Conservation (phyloP, 2,329 filamentous ascomycete genomes). For the Colletotrichum sp. region DNA sequence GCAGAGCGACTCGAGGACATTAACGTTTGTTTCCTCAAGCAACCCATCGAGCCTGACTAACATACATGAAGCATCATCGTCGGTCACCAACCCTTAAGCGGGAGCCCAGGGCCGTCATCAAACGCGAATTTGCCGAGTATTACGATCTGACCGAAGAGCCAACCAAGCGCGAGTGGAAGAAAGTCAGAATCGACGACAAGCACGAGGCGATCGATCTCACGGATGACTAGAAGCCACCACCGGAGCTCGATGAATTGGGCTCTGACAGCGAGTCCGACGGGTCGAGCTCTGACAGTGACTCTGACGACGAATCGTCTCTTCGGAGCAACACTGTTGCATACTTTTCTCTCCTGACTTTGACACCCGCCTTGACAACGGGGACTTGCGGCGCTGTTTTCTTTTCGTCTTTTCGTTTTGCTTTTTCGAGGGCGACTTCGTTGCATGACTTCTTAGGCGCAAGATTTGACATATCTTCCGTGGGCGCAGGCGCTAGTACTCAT, state of each 20-base stretch:
- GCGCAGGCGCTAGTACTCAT: not conserved
- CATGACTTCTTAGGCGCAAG: not conserved
- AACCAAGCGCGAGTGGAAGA: conserved; percentile 18
- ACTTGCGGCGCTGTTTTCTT: not conserved
- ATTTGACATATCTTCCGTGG: not conserved
- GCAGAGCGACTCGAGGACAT: conserved; percentile 12
- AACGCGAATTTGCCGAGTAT: conserved; percentile 16
- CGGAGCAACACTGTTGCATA: not conserved
- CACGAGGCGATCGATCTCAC: conserved; percentile 21
- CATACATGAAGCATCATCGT: not conserved
- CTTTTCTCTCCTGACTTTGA: not conserved
- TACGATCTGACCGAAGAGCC: conserved; percentile 15
- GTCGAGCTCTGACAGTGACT: not conserved
- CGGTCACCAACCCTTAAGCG: conserved; percentile 4
- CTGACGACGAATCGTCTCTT: not conserved
- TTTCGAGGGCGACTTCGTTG: not conserved
- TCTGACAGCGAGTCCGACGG: not conserved
- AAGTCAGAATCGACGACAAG: conserved; percentile 10
- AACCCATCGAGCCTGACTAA: not conserved
- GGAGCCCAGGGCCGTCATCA: conserved; percentile 6
- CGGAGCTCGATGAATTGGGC: not conserved
- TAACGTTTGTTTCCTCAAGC: not conserved
- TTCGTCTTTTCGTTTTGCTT: not conserved
- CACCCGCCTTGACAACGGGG: not conserved
- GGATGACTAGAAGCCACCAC: conserved; percentile 8